Evolutionary conservation across 805 yeast genomes (phyloP).

Genomic region (Kodamaea kaohsiungensis): DNA sequence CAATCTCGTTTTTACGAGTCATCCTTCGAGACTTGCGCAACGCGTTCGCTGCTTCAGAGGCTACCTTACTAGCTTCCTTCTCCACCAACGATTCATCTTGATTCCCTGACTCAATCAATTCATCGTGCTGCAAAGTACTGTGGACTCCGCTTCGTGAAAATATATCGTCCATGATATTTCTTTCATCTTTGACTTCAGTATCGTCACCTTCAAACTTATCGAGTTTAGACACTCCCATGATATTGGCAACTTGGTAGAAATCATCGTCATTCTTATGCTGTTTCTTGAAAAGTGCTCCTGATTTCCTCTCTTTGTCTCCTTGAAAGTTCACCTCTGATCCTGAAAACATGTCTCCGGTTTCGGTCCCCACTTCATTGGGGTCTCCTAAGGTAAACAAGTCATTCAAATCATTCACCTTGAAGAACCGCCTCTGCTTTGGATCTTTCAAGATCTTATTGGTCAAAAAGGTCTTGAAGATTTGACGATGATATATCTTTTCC

Average conservation of each 20-base stretch:
- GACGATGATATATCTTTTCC: slow-evolving; percentile 95
- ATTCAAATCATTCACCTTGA: slow-evolving; percentile 88
- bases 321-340: slow-evolving; percentile 43
- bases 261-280: slow-evolving; percentile 58
- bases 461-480: slow-evolving; percentile 90
- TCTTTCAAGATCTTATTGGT: slow-evolving; percentile 93
- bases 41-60: slow-evolving; percentile 54
- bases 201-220: slow-evolving; percentile 59
- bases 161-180: slow-evolving; percentile 63
- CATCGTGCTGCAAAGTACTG: slow-evolving; percentile 76
- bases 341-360: slow-evolving; percentile 63
- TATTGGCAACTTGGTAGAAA: slow-evolving; percentile 58
- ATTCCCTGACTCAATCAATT: slow-evolving; percentile 56
- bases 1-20: slow-evolving; percentile 52
- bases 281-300: slow-evolving; percentile 26
- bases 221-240: slow-evolving; percentile 73
- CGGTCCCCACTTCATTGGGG: slow-evolving; percentile 63
- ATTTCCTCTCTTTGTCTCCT: slow-evolving; percentile 35
- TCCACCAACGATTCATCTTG: slow-evolving; percentile 59
- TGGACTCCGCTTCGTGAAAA: slow-evolving; percentile 74
- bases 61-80: slow-evolving; percentile 61
- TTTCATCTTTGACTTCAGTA: slow-evolving; percentile 37
- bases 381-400: slow-evolving; percentile 87
- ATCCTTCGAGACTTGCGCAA: slow-evolving; percentile 59
- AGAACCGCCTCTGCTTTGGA: slow-evolving; percentile 91